Conservation (phyloP, 306 rosid genomes). For the Herpetospermum pedunculosum region DNA sequence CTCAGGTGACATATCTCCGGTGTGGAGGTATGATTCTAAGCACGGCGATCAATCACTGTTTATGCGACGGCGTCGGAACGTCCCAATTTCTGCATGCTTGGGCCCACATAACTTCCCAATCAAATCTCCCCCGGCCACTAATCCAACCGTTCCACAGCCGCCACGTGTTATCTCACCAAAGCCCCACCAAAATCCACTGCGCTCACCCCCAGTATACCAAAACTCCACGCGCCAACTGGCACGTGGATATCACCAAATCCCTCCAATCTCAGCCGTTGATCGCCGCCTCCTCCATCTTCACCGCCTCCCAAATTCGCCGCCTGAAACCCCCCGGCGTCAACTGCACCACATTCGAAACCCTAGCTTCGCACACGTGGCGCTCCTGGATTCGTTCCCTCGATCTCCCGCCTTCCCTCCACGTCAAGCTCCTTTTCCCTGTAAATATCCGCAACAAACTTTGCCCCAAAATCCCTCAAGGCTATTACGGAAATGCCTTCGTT, state of each 20-base stretch:
- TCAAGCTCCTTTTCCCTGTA: conserved; percentile 66
- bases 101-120: conserved; percentile 38
- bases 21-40: conserved; percentile 71
- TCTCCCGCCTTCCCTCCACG: conserved; percentile 16
- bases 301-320: conserved; percentile 26
- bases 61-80: conserved; percentile 75
- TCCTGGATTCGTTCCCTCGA: conserved; percentile 57
- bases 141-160: conserved; percentile 40
- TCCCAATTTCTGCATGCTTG: conserved; percentile 66
- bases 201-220: conserved; percentile 31
- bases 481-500: conserved; percentile 63
- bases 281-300: conserved; percentile 44
- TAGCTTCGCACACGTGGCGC: conserved; percentile 84
- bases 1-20: conserved; percentile 48
- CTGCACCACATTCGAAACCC: conserved; percentile 60
- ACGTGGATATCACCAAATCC: conserved; percentile 21
- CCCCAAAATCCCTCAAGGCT: conserved; percentile 42
- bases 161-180: conserved; percentile 35
- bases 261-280: conserved; percentile 56
- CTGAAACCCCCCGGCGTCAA: conserved; percentile 48
- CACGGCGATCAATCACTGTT: conserved; percentile 65
- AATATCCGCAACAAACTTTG: conserved; percentile 27
- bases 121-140: conserved; percentile 10
- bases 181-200: conserved; percentile 20
- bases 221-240: conserved; percentile 7